These are phyloP conservation scores for Lolium multiflorum DNA, from an alignment of 176 grass and related monocot genomes.

Conservation along the genomic window DNA sequence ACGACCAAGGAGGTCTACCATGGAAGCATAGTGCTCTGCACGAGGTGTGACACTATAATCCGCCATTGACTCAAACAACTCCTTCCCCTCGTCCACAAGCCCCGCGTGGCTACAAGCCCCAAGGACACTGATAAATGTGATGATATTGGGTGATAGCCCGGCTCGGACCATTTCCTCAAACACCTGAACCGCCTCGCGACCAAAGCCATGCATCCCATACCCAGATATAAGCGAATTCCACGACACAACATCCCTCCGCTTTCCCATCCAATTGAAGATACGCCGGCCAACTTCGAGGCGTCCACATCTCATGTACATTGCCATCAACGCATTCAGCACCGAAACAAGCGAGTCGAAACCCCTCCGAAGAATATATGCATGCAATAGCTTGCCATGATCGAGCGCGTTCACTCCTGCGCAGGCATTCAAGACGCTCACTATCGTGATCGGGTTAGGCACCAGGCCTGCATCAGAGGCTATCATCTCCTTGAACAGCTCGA, in stretches of 20 bases:
- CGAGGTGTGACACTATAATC: conserved; percentile 54
- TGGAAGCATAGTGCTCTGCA: conserved; percentile 73
- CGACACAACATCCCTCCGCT: conserved; percentile 65
- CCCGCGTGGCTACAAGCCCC: conserved; percentile 87
- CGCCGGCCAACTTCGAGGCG: conserved; percentile 43
- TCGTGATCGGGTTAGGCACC: conserved; percentile 65
- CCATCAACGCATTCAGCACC: conserved; percentile 67
- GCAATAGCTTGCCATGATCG: conserved; percentile 62
- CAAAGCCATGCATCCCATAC: conserved; percentile 71
- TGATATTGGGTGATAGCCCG: conserved; percentile 57
- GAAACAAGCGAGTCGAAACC: conserved; percentile 60
- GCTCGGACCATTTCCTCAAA: conserved; percentile 65
- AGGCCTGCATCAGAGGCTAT: conserved; percentile 51
- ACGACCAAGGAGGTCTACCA: conserved; percentile 82
- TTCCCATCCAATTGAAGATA: conserved; percentile 58
- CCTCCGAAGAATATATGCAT: conserved; percentile 69
- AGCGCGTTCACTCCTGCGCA: conserved; percentile 60
- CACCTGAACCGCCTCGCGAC: conserved; percentile 48
- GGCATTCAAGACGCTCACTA: conserved; percentile 64
- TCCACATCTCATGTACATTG: conserved; percentile 82
- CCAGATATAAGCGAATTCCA: conserved; percentile 82
- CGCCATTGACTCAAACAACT: conserved; percentile 69
- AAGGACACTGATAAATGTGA: conserved; percentile 80
- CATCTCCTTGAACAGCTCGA: conserved; percentile 80
- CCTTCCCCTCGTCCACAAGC: conserved; percentile 80